Evolutionary conservation across 352 stramenopile species (phyloP), one percentile per base, ranked within the genome.

Genomic region (Phytophthora ohioensis): DNA sequence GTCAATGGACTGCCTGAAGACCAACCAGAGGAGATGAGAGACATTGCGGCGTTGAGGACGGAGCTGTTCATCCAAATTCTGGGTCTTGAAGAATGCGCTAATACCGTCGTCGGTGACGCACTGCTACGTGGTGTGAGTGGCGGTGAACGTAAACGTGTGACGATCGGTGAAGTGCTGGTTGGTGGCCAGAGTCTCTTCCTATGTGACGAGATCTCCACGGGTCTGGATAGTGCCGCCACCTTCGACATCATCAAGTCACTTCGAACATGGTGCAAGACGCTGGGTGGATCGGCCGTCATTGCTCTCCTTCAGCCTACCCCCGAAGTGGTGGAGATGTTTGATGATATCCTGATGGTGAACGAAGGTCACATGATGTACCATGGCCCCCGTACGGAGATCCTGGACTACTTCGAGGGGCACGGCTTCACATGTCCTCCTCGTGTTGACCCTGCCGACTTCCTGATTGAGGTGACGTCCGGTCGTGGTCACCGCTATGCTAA

Each of bases 251-350:
- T 87, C 17, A 67, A 82, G 49, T 72, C 89, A 6, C 47, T 98
- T 0, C 75, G 71, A 2, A 73, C 80, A 51, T 78, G 75, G 53
- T 80, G 73, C 38, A 88, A 71, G 62, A 76, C 66, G 13, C 73
- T 69, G 41, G 61, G 36, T 47, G 86, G 51, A 35, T 78, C 81
- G 1, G 61, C 69, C 30, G 54, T 82, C 15, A 62, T 86, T 17
- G 76, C 81, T 5, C 68, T 91, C 10, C 65, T 90, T 32, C 85
- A 93, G 59, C 85, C 85, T 2, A 85, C 84, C 6, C 96, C 97
- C 0, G 97, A 99, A 74, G 94, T 98, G 7, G 91, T 98, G 10
- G 89, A 91, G 45, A 77, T 98, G 13, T 99, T 99, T 71, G 97
- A 99, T 69, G 87, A 98, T 56, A 82, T 98, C 13, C 84, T 98